These are phyloP conservation scores for Trametes sp. DNA, from an alignment of 1,284 basidiomycete species.

Conservation along the genomic window DNA sequence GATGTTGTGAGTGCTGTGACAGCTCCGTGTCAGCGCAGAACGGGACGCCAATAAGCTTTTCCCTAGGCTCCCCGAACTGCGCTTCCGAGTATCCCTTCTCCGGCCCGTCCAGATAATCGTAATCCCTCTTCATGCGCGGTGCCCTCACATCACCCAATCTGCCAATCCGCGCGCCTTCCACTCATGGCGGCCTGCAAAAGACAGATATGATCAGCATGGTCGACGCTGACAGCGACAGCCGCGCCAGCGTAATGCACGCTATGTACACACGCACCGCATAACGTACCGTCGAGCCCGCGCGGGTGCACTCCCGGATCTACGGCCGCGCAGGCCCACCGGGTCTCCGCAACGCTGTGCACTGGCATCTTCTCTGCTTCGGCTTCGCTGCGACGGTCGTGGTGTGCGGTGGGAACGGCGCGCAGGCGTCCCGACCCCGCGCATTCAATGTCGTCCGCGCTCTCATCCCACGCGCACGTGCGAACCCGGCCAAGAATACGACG, in stretches of 20 bases:
- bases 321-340: background rate
- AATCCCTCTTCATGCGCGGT: too few relatives aligned
- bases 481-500: background rate
- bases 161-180: slow-evolving; percentile 1
- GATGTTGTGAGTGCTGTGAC: background rate
- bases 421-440: background rate
- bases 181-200: background rate
- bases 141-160: background rate
- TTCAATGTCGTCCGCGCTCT: background rate
- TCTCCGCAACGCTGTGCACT: background rate
- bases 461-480: background rate
- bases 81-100: background rate
- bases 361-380: background rate
- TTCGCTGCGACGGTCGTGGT: slow-evolving; percentile 19
- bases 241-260: background rate
- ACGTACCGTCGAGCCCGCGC: too few relatives aligned
- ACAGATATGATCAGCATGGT: background rate
- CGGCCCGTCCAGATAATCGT: too few relatives aligned
- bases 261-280: too few relatives aligned
- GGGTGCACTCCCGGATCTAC: background rate
- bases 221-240: background rate
- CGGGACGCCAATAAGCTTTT: background rate
- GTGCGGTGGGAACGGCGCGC: slow-evolving; percentile 7
- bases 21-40: background rate
- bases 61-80: background rate